Percentiles rank a stretch among this genome's conserved stretches.
These are phyloP conservation scores for Sechiopsis laciniata DNA, from an alignment of 306 rosid species.

Conservation along the genomic window DNA sequence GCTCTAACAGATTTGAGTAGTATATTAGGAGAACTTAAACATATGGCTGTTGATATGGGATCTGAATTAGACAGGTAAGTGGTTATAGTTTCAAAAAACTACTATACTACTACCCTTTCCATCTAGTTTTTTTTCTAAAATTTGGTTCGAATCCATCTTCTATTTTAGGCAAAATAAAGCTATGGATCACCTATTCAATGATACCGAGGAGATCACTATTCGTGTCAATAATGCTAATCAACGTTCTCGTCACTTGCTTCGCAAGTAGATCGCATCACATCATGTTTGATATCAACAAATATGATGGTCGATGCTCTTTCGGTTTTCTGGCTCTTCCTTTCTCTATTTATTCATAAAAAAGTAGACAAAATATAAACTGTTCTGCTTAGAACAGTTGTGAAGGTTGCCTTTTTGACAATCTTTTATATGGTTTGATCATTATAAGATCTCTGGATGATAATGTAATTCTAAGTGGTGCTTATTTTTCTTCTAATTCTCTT, in stretches of 20 bases:
- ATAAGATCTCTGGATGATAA: neutral
- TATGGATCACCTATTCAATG: slow-evolving; percentile 39
- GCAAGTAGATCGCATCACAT: slow-evolving; percentile 41
- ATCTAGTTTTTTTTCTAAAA: neutral
- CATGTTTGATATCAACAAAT: slow-evolving; percentile 15
- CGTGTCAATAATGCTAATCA: slow-evolving; percentile 63
- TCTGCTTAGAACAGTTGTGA: neutral
- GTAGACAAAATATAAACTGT: neutral
- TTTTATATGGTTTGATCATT: neutral
- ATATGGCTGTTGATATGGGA: slow-evolving; percentile 94
- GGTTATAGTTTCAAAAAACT: neutral
- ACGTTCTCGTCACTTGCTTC: slow-evolving; percentile 69
- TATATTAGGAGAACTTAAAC: slow-evolving; percentile 79
- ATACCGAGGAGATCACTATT: slow-evolving; percentile 51
- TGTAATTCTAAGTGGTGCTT: neutral
- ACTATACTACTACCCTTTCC: neutral
- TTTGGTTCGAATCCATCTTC: no score
- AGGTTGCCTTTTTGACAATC: neutral
- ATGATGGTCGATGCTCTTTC: slow-evolving; percentile 11
- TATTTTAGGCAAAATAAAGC: slow-evolving; percentile 62
- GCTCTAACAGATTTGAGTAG: slow-evolving; percentile 72
- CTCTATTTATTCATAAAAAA: neutral
- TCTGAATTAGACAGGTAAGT: slow-evolving; percentile 72
- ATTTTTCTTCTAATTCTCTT: neutral
- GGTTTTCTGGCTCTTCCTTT: neutral